Evolutionary conservation across 2,329 filamentous ascomycete species (phyloP).

Genomic region (Epichloe gansuensis): DNA sequence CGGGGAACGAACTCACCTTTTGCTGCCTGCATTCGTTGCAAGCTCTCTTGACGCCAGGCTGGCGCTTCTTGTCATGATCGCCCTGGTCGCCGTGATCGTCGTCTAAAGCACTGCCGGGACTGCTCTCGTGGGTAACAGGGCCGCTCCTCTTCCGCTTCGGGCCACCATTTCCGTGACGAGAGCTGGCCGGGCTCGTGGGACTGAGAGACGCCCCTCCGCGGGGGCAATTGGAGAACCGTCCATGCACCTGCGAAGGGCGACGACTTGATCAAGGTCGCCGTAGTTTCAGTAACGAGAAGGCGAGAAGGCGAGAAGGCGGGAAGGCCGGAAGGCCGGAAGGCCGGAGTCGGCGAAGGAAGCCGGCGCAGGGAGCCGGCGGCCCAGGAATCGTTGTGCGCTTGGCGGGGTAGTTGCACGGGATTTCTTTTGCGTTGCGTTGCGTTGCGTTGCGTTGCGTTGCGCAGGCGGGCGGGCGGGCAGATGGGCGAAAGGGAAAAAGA

Average conservation of each 20-base stretch:
- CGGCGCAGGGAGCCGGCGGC: background rate
- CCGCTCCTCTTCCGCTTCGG: slow-evolving; percentile 48
- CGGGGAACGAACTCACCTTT: slow-evolving; percentile 46
- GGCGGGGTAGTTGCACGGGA: slow-evolving; percentile 5
- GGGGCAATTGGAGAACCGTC: slow-evolving; percentile 34
- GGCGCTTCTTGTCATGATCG: slow-evolving; percentile 48
- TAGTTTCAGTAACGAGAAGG: slow-evolving; percentile 2
- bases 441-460: background rate
- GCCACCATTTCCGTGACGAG: slow-evolving; percentile 35
- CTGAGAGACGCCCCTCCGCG: slow-evolving; percentile 37
- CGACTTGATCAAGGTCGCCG: slow-evolving; percentile 10
- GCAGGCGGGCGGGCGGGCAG: background rate
- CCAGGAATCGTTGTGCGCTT: background rate
- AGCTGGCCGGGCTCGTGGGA: slow-evolving; percentile 43
- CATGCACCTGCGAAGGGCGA: slow-evolving; percentile 25
- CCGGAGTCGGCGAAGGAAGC: slow-evolving; percentile 6
- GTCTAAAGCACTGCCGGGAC: slow-evolving; percentile 40
- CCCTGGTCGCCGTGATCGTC: slow-evolving; percentile 35
- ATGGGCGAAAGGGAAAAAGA: background rate
- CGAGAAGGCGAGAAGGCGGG: slow-evolving; percentile 8
- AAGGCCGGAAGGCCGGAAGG: background rate
- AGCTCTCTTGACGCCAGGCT: slow-evolving; percentile 62
- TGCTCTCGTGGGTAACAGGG: slow-evolving; percentile 42
- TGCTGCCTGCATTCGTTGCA: slow-evolving; percentile 81
- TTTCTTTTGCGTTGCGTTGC: background rate